Conservation (phyloP, 2,329 filamentous ascomycete species). For the Teratosphaeriaceae sp. region DNA sequence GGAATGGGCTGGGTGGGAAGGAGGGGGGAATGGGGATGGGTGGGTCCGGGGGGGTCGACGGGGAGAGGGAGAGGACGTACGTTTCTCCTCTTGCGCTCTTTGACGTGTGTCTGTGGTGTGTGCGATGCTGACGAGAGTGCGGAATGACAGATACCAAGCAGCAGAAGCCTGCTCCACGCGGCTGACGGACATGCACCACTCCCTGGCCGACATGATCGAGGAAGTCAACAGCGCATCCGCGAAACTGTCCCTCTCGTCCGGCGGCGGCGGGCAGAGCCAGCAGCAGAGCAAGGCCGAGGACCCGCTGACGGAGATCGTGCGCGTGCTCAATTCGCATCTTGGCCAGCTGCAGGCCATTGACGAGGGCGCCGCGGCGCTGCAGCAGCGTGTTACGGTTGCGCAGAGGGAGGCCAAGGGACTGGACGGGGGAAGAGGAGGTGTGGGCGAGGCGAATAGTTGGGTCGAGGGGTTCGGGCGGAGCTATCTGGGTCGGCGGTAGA, state of each 20-base stretch:
- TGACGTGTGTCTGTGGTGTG: background rate
- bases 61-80: slow-evolving; percentile 87
- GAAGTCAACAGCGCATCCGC: slow-evolving; percentile 94
- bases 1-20: slow-evolving; percentile 50
- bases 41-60: slow-evolving; percentile 73
- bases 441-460: slow-evolving; percentile 54
- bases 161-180: slow-evolving; percentile 89
- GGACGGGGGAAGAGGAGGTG: slow-evolving; percentile 38
- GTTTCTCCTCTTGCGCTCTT: slow-evolving; percentile 21
- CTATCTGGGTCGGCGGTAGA: slow-evolving; percentile 64
- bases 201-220: slow-evolving; percentile 92
- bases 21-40: slow-evolving; percentile 47
- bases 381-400: slow-evolving; percentile 73
- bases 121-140: slow-evolving; percentile 18
- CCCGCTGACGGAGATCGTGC: slow-evolving; percentile 88
- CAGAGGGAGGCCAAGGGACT: slow-evolving; percentile 66
- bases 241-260: slow-evolving; percentile 51
- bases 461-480: slow-evolving; percentile 88
- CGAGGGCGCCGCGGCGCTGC: slow-evolving; percentile 69
- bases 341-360: slow-evolving; percentile 92
- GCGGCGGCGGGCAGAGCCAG: slow-evolving; percentile 53
- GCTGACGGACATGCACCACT: slow-evolving; percentile 88
- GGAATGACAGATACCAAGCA: slow-evolving; percentile 61
- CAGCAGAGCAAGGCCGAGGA: slow-evolving; percentile 35
- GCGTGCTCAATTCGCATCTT: slow-evolving; percentile 88